phyloP scores from a whole-genome alignment of 164 flowering plant genomes.

The Liquidambar formosana region DNA sequence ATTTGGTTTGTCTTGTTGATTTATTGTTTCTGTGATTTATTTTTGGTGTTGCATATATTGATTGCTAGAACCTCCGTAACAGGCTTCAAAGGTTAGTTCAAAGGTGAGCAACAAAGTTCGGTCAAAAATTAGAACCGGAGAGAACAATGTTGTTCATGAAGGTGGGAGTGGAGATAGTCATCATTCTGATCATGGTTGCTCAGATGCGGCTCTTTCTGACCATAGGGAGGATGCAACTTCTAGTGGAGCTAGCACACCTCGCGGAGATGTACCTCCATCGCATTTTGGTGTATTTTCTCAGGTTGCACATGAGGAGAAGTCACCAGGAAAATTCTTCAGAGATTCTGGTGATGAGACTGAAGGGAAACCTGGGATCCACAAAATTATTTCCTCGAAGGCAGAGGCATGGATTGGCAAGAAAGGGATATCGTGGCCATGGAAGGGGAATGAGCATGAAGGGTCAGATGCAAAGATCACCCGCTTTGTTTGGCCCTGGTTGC shows the following conservation, averaged over 20 bases:
- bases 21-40: conserved; percentile 10
- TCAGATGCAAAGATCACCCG: conserved; percentile 42
- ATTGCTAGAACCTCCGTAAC: conserved; percentile 22
- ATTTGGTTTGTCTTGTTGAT: conserved; percentile 57
- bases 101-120: conserved; percentile 83
- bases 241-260: conserved; percentile 92
- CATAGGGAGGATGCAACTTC: conserved; percentile 81
- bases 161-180: conserved; percentile 65
- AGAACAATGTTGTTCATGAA: conserved; percentile 48
- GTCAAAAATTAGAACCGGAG: conserved; percentile 58
- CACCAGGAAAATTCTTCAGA: conserved; percentile 33
- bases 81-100: conserved; percentile 81
- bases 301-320: conserved; percentile 40
- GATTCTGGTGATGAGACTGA: conserved; percentile 74
- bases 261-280: conserved; percentile 59
- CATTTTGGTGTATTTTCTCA: conserved; percentile 52
- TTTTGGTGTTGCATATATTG: conserved; percentile 19
- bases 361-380: conserved; percentile 64
- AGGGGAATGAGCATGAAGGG: conserved; percentile 64
- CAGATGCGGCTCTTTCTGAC: conserved; percentile 57
- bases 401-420: conserved; percentile 89
- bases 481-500: conserved; percentile 60
- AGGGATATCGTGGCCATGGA: conserved; percentile 85
- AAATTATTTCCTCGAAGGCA: conserved; percentile 70
- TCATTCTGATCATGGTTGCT: conserved; percentile 53